Base-by-base conservation (phyloP, 2,329 filamentous ascomycete genomes). In the Colletotrichum sp. region DNA sequence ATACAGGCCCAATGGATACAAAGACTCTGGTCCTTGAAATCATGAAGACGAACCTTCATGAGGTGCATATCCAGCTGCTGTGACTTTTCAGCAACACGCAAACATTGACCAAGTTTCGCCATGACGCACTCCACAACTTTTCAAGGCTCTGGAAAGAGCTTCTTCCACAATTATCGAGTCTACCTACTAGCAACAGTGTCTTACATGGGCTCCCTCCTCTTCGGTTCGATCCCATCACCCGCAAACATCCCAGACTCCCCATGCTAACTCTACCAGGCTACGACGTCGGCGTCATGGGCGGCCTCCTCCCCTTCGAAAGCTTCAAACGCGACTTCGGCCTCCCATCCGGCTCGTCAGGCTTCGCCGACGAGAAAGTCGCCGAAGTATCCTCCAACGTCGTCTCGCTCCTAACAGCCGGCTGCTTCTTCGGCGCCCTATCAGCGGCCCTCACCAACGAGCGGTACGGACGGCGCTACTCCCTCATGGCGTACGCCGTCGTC, bases 251-350 rank as follows among this genome's bases (percentile, higher is more conserved):
- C 13, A 57, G 1, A 3, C 13, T 0, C 52, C 12, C 6, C 15
- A n/a, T 48, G 0, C 52, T 57, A 19, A 57, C 52, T 25, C 25
- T 22, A 5, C n/a, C 52, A 57, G 52, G 52, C 52, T 57, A 57
- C 13, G 25, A 57, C 13, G 52, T 57, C 22, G 85, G 85, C 27
- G 84, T 87, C 48, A 80, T 86, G 22, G 86, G 86, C 11, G 85
- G 85, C 16, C 81, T 86, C 60, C 78, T 86, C 57, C 84, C 83
- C 11, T 79, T 87, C 15, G 69, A 79, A 44, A 83, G 82, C 28
- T 87, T 87, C 77, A 82, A 84, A 36, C 76, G 77, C 15, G 85
- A 86, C 71, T 85, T 86, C 78, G 78, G 82, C 27, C 52, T 57
- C 52, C 52, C 52, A 1, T 15, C 13, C 52, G 52, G 52, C 7